These are phyloP conservation scores for Colletotrichum euphorbiae DNA, from an alignment of 2,329 filamentous ascomycete species.

Conservation along the genomic window DNA sequence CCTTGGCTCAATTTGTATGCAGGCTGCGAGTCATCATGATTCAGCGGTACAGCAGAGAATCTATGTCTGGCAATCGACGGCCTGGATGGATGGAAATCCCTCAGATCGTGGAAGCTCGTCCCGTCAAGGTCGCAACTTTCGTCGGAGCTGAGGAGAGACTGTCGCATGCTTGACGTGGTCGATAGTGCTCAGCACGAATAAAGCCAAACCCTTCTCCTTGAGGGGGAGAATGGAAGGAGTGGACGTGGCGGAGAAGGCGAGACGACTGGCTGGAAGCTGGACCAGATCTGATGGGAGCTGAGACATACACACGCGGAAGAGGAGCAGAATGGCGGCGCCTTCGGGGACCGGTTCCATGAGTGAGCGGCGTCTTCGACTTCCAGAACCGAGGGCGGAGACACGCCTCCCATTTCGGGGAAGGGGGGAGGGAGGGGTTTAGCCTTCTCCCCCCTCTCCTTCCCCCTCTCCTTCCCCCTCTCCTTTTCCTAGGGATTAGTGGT, in stretches of 20 bases:
- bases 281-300: slow-evolving; percentile 28
- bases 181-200: neutral
- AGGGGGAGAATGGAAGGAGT: slow-evolving; percentile 5
- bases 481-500: slow-evolving; percentile 17
- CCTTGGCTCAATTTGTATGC: too few relatives aligned
- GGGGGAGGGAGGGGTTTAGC: neutral
- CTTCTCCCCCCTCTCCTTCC: neutral
- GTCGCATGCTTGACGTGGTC: too few relatives aligned
- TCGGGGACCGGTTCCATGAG: slow-evolving; percentile 5
- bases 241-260: slow-evolving; percentile 8
- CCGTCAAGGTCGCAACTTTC: too few relatives aligned
- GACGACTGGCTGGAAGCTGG: slow-evolving; percentile 25
- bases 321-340: neutral
- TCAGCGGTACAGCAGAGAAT: too few relatives aligned
- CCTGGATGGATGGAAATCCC: neutral
- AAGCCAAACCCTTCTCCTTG: neutral
- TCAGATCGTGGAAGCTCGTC: neutral
- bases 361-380: slow-evolving; percentile 3
- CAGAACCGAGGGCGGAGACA: slow-evolving; percentile 8
- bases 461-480: neutral
- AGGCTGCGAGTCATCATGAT: too few relatives aligned
- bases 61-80: too few relatives aligned
- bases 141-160: too few relatives aligned
- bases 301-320: slow-evolving; percentile 30
- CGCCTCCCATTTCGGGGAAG: neutral